Base-by-base conservation (phyloP, 148 eudicot species). In the Rhododendron ovatum region DNA sequence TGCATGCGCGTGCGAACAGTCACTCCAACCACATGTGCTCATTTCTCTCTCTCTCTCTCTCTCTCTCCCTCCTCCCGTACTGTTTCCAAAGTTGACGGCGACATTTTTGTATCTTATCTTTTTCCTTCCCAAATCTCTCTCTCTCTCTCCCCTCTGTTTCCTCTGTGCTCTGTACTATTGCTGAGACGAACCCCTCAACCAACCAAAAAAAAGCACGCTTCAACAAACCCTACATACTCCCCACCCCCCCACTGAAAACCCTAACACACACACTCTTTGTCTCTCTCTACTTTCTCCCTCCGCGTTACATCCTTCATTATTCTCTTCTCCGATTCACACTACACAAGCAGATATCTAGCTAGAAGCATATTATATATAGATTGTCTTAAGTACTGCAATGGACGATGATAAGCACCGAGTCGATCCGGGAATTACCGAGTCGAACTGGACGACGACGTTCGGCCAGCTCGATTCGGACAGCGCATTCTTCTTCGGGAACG, bases 401-500 rank as follows among this genome's bases (percentile, higher is more conserved):
- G 84, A 92, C 84, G 89, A 88, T 39, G 74, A 67, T 26, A 48
- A 86, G 12, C 85, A 84, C 47, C 65, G 30, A 15, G 67, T 87
- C 88, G 90, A 88, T 74, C 91, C 89, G 9, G 26, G 67, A 22
- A 59, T 20, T 59, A 22, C 65, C 59, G 87, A 84, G 78, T 73
- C 90, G 71, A 82, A 82, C 78, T 92, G 92, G 91, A 47, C 90
- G 14, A 81, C 33, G 74, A 8, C 71, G 30, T 67, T 86, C 77
- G 82, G 78, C 18, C 71, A 77, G 5, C 35, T 67, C 13, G 84
- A 83, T 78, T 80, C 92, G 3, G 91, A 83, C 59, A 75, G 61
- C 79, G 86, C 30, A 8, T 86, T 84, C 84, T 89, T 90, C 87
- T 80, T 89, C 84, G 84, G 86, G 2, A 81, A 55, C 59, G 87